phyloP scores from a whole-genome alignment of 23 red algal species.

The Gracilaria gracilis region DNA sequence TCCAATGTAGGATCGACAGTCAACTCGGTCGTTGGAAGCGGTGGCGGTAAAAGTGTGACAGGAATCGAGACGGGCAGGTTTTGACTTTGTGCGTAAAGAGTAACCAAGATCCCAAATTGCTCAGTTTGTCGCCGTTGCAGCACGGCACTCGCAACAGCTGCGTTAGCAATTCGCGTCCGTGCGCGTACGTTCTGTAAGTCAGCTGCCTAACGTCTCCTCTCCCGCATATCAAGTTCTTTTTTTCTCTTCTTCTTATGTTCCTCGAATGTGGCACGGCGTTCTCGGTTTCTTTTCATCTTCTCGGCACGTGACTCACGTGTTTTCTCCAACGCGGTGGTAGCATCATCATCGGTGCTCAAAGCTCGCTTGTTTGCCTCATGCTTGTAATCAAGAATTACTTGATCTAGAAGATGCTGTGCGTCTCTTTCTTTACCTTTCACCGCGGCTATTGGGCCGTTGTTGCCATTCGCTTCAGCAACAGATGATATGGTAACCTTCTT shows the following conservation, averaged over 20 bases:
- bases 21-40: neutral
- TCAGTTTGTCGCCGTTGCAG: neutral
- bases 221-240: neutral
- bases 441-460: neutral
- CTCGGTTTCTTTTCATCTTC: neutral
- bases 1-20: neutral
- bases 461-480: neutral
- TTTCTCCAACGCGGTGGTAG: neutral
- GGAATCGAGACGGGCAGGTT: neutral
- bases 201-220: neutral
- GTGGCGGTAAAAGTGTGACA: neutral
- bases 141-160: conserved; percentile 11
- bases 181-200: conserved; percentile 19
- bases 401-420: conserved; percentile 40
- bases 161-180: conserved; percentile 32
- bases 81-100: neutral
- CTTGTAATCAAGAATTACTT: conserved; percentile 46
- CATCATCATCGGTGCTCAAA: neutral
- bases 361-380: neutral
- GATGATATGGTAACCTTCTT: neutral
- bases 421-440: neutral
- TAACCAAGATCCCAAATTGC: conserved; percentile 13
- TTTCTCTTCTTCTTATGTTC: neutral
- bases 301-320: neutral
- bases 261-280: conserved; percentile 10